Evolutionary conservation across 495 filamentous ascomycete species (phyloP).

Genomic region (Aspergillus affinis): DNA sequence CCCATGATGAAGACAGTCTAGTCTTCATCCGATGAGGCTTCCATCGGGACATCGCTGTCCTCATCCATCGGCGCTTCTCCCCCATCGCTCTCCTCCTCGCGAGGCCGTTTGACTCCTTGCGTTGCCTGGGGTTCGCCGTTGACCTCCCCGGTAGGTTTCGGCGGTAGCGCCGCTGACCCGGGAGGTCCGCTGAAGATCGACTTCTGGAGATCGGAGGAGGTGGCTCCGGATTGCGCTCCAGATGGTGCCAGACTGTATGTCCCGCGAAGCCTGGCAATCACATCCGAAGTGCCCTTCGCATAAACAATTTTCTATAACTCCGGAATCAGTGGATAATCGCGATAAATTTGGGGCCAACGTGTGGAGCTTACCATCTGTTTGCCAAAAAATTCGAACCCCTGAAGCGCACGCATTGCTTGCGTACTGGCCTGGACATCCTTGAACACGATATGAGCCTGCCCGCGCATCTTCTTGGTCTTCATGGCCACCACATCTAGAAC

Average conservation of each 20-base stretch:
- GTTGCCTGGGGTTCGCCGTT: slow-evolving; percentile 30
- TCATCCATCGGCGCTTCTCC: slow-evolving; percentile 76
- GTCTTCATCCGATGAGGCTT: slow-evolving; percentile 55
- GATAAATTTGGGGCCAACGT: not conserved
- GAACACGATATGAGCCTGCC: slow-evolving; percentile 91
- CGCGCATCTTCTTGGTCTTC: slow-evolving; percentile 86
- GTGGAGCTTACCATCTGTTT: slow-evolving; percentile 70
- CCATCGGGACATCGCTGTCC: slow-evolving; percentile 57
- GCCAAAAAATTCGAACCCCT: slow-evolving; percentile 86
- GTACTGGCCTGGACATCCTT: slow-evolving; percentile 83
- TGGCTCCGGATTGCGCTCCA: slow-evolving; percentile 45
- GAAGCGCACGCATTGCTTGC: slow-evolving; percentile 82
- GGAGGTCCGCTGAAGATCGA: slow-evolving; percentile 76
- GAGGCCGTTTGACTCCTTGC: slow-evolving; percentile 61
- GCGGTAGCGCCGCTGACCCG: slow-evolving; percentile 38
- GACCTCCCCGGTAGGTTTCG: slow-evolving; percentile 38
- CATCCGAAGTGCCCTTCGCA: slow-evolving; percentile 80
- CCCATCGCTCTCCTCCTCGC: slow-evolving; percentile 71
- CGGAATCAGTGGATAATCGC: slow-evolving; percentile 11
- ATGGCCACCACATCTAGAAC: slow-evolving; percentile 92
- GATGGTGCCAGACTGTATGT: slow-evolving; percentile 68
- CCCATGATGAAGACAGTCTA: slow-evolving; percentile 20
- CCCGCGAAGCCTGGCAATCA: slow-evolving; percentile 85
- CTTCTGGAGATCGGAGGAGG: slow-evolving; percentile 74
- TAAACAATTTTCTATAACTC: slow-evolving; percentile 77